Conservation (phyloP, 78 protist genomes). For the Monosiga brevicollis region DNA sequence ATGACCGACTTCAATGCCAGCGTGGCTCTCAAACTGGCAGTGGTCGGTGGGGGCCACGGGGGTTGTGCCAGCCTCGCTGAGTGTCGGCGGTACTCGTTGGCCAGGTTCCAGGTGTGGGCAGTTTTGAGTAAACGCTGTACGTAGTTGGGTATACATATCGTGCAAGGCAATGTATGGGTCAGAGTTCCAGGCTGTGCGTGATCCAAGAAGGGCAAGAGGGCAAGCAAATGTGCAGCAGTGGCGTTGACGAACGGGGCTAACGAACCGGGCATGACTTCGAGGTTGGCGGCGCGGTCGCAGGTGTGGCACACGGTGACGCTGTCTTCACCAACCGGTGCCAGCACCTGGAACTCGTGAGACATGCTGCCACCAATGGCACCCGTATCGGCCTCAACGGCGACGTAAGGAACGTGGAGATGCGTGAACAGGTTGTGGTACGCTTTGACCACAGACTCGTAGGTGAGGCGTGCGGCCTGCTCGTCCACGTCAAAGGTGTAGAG, state of each 20-base stretch:
- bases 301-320: conserved; percentile 25
- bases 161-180: too few species aligned
- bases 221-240: too few species aligned
- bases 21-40: too few species aligned
- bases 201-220: too few species aligned
- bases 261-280: conserved; percentile 24
- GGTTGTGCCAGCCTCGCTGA: too few species aligned
- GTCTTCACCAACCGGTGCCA: conserved; percentile 51
- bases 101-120: too few species aligned
- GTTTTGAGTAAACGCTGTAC: too few species aligned
- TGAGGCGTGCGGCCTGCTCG: conserved; percentile 28
- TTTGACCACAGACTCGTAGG: conserved; percentile 40
- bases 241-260: too few species aligned
- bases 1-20: conserved; percentile 39
- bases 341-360: conserved; percentile 62
- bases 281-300: conserved; percentile 42
- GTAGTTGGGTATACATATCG: too few species aligned
- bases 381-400: conserved; percentile 54
- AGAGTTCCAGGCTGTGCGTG: too few species aligned
- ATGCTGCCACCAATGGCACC: conserved; percentile 63
- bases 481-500: conserved; percentile 54
- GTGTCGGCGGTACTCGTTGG: too few species aligned
- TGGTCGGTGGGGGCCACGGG: too few species aligned
- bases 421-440: conserved; percentile 38
- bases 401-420: conserved; percentile 31